Conservation (phyloP, 2,329 filamentous ascomycete species). For the Botrytis paeoniae region DNA sequence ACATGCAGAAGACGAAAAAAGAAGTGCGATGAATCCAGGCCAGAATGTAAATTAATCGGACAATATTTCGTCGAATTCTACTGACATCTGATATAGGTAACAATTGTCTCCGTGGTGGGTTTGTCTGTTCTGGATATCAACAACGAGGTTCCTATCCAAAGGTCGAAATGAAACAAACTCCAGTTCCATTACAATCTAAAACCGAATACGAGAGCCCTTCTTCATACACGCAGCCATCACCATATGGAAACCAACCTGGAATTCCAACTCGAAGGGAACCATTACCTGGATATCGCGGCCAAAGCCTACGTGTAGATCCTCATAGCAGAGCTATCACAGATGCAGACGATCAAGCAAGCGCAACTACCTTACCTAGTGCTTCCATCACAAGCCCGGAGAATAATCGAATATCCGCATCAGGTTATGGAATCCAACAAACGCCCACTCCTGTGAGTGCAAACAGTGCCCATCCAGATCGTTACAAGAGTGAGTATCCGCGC, state of each 20-base stretch:
- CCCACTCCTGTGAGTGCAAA: constrained; percentile 60
- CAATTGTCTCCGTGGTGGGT: constrained; percentile 88
- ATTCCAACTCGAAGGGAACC: constrained; percentile 49
- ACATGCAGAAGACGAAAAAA: constrained; percentile 92
- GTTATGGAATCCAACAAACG: constrained; percentile 47
- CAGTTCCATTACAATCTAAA: constrained; percentile 80
- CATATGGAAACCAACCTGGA: constrained; percentile 44
- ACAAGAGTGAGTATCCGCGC: constrained; percentile 55
- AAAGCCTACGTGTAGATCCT: constrained; percentile 60
- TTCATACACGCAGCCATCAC: constrained; percentile 58
- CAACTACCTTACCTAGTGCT: constrained; percentile 57
- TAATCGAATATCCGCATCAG: constrained; percentile 55
- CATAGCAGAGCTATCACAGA: constrained; percentile 52
- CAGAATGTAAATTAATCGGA: constrained; percentile 70
- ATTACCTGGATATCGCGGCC: constrained; percentile 58
- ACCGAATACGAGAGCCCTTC: constrained; percentile 50
- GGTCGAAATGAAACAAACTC: constrained; percentile 63
- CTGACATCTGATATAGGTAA: constrained; percentile 53
- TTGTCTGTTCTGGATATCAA: constrained; percentile 87
- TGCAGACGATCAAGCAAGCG: constrained; percentile 59
- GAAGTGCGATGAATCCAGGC: constrained; percentile 94
- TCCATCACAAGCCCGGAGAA: constrained; percentile 52
- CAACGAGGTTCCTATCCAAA: constrained; percentile 77
- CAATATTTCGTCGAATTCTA: constrained; percentile 6
- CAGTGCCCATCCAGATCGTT: constrained; percentile 38